These are phyloP conservation scores for Millerago galiae DNA, from an alignment of 805 yeast genomes.

Conservation along the genomic window DNA sequence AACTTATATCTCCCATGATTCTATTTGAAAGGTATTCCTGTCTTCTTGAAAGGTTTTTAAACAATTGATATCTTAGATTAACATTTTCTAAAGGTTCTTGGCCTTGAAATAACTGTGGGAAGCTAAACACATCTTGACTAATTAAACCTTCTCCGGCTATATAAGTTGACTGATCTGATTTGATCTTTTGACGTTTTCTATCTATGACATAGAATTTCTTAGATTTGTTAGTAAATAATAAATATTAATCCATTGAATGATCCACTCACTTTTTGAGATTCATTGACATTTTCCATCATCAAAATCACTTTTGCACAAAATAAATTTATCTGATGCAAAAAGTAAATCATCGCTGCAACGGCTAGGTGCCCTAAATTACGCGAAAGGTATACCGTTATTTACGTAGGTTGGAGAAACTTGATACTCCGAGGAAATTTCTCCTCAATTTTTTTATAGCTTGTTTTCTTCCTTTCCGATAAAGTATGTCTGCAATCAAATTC, in stretches of 20 bases:
- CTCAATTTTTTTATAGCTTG: not conserved
- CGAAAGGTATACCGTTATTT: no score
- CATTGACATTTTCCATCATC: constrained; percentile 1
- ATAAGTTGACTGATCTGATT: not conserved
- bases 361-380: no score
- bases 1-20: constrained; percentile 15
- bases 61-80: constrained; percentile 13
- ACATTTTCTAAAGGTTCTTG: constrained; percentile 13
- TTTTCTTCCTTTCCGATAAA: not conserved
- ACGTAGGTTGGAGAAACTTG: no score
- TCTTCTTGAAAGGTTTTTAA: constrained; percentile 6
- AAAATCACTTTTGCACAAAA: no score
- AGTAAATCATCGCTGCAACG: no score
- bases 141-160: constrained; percentile 15
- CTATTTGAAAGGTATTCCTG: constrained; percentile 12
- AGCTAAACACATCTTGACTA: constrained; percentile 4
- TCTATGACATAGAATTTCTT: constrained; percentile 18
- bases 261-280: constrained; percentile 9
- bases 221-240: not conserved
- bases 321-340: no score
- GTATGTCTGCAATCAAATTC: constrained; percentile 8
- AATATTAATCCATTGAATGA: not conserved
- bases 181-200: constrained; percentile 9
- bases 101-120: constrained; percentile 15
- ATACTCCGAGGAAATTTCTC: not conserved